phyloP scores from a whole-genome alignment of 352 stramenopile genomes.

The Phytophthora quininea region DNA sequence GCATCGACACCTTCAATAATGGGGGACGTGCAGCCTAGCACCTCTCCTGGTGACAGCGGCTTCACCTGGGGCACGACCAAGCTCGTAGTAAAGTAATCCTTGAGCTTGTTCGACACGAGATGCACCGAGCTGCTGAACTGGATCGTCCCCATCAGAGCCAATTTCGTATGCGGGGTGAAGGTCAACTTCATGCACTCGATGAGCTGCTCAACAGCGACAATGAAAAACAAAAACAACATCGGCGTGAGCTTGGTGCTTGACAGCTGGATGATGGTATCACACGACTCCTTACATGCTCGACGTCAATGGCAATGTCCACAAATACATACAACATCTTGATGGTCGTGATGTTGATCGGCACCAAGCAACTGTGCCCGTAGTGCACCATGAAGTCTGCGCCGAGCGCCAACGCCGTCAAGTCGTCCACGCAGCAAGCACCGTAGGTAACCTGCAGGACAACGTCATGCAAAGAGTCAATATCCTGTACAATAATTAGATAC shows the following conservation, averaged over 20 bases:
- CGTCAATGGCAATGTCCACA: slow-evolving; percentile 99
- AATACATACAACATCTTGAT: slow-evolving; percentile 99
- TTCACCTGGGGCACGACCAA: slow-evolving; percentile 96
- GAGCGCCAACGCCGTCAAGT: slow-evolving; percentile 95
- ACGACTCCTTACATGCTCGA: slow-evolving; percentile 84
- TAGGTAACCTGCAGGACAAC: slow-evolving; percentile 90
- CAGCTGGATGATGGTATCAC: neutral
- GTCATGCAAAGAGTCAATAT: neutral
- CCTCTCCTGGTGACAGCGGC: slow-evolving; percentile 97
- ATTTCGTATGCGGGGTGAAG: slow-evolving; percentile 77
- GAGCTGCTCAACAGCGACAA: slow-evolving; percentile 53
- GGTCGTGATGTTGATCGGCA: slow-evolving; percentile 96
- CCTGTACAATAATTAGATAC: neutral
- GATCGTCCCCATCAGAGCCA: slow-evolving; percentile 96
- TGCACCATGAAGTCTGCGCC: slow-evolving; percentile 99
- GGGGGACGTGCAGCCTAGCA: slow-evolving; percentile 98
- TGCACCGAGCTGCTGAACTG: slow-evolving; percentile 95
- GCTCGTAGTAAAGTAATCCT: slow-evolving; percentile 74
- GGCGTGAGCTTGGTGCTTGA: neutral
- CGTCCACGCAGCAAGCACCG: slow-evolving; percentile 99
- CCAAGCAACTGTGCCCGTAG: slow-evolving; percentile 99
- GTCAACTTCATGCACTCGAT: slow-evolving; percentile 95
- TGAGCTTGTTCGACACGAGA: slow-evolving; percentile 71
- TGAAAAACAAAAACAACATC: slow-evolving; percentile 10
- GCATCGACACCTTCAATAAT: slow-evolving; percentile 91